A percentile compares a stretch with the other conserved stretches of the same genome.
Conservation (phyloP, 805 yeast species). For the Candida ipomoeae region DNA sequence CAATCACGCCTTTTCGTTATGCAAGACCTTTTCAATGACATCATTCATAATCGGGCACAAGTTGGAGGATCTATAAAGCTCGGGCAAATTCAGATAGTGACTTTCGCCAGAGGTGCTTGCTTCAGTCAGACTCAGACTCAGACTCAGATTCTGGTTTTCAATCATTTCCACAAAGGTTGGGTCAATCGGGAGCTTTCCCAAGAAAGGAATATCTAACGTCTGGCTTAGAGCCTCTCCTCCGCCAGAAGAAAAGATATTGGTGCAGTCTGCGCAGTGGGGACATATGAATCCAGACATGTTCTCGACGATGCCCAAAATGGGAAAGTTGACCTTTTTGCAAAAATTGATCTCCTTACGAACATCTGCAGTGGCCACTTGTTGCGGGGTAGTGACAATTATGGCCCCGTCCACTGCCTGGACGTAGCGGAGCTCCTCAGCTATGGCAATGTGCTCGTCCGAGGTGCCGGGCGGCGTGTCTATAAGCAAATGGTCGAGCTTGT, state of each 20-base stretch:
- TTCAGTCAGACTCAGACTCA: slow-evolving; percentile 10
- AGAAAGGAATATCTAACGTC: slow-evolving; percentile 55
- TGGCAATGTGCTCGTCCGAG: slow-evolving; percentile 94
- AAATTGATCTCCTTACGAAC: slow-evolving; percentile 92
- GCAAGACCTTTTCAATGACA: slow-evolving; percentile 34
- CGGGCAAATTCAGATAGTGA: slow-evolving; percentile 20
- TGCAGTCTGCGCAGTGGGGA: slow-evolving; percentile 88
- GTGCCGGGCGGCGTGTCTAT: slow-evolving; percentile 99
- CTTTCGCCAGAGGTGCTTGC: background rate
- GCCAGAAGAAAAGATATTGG: slow-evolving; percentile 88
- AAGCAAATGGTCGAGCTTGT: slow-evolving; percentile 64
- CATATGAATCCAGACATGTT: slow-evolving; percentile 97
- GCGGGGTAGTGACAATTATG: slow-evolving; percentile 94
- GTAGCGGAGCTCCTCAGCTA: slow-evolving; percentile 81
- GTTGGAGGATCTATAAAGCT: slow-evolving; percentile 32
- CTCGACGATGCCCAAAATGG: slow-evolving; percentile 82
- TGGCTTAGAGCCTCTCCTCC: slow-evolving; percentile 80
- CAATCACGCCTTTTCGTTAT: slow-evolving; percentile 5
- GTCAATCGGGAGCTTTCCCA: slow-evolving; percentile 91
- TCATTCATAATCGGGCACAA: slow-evolving; percentile 35
- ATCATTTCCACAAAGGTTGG: slow-evolving; percentile 85
- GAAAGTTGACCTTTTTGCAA: slow-evolving; percentile 79
- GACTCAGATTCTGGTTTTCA: slow-evolving; percentile 50
- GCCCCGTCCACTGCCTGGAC: slow-evolving; percentile 81
- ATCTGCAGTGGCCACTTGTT: slow-evolving; percentile 87